Evolutionary conservation across 352 stramenopile species (phyloP).

Genomic region (Pythium volutum): DNA sequence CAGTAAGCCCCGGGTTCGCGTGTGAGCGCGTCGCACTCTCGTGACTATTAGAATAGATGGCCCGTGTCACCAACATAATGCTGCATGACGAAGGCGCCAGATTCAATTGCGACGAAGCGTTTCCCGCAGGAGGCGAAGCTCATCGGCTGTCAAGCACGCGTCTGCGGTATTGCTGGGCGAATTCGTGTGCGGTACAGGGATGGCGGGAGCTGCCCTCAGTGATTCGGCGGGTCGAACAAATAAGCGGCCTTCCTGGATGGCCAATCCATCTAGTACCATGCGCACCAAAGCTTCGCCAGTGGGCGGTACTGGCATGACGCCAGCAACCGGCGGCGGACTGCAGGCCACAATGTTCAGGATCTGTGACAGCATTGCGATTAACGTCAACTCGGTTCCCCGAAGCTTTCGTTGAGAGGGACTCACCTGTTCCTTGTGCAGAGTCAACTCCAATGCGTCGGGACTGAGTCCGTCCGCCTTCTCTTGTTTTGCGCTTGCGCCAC

Average conservation of each 20-base stretch:
- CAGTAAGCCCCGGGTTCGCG: no score
- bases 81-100: no score
- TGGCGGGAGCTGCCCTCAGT: neutral
- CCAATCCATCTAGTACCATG: neutral
- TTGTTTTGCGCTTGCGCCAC: neutral
- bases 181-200: neutral
- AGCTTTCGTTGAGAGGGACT: neutral
- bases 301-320: neutral
- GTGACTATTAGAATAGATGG: no score
- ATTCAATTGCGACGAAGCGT: slow-evolving; percentile 19
- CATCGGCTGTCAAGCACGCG: slow-evolving; percentile 23
- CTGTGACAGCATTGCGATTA: neutral
- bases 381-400: no score
- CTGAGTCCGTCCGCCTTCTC: neutral
- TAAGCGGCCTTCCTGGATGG: slow-evolving; percentile 1
- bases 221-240: neutral
- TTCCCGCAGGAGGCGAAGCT: slow-evolving; percentile 27
- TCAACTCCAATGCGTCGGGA: neutral
- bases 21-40: no score
- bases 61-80: no score
- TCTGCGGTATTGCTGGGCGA: neutral
- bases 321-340: neutral
- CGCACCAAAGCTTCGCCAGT: neutral
- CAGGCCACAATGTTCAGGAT: neutral
- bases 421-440: slow-evolving; percentile 7